Evolutionary conservation across 2,329 filamentous ascomycete species (phyloP).

Genomic region (Hypoxylon sp.): DNA sequence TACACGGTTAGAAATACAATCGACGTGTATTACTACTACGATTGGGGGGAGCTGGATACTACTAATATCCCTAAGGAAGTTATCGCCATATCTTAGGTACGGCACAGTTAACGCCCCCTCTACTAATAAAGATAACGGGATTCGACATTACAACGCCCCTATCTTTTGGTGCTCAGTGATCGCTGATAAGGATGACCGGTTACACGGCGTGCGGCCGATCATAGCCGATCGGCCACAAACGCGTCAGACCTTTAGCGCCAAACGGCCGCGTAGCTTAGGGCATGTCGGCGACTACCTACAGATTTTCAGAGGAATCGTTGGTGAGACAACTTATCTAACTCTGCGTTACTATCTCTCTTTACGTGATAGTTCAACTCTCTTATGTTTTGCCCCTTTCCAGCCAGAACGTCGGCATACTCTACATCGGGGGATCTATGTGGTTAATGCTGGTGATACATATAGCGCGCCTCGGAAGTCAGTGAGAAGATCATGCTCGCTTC

Average conservation of each 20-base stretch:
- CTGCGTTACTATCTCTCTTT: neutral
- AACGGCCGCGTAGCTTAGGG: neutral
- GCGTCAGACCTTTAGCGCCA: neutral
- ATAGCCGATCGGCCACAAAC: neutral
- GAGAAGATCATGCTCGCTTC: too few relatives aligned
- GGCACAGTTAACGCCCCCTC: neutral
- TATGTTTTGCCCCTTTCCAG: neutral
- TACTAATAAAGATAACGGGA: neutral
- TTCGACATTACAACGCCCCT: neutral
- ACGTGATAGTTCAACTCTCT: neutral
- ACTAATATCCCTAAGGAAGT: neutral
- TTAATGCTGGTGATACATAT: neutral
- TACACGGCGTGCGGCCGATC: slow-evolving; percentile 1
- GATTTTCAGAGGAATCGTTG: neutral
- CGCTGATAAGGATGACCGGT: neutral
- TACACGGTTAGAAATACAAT: slow-evolving; percentile 1
- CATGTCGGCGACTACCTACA: neutral
- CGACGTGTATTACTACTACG: neutral
- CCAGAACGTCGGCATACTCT: neutral
- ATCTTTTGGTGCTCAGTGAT: slow-evolving; percentile 1
- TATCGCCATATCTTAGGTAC: neutral
- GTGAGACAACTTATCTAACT: neutral
- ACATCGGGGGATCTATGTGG: neutral
- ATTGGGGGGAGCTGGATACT: neutral
- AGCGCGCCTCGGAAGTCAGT: too few relatives aligned